Evolutionary conservation across 495 filamentous ascomycete genomes (phyloP), one percentile per base, ranked within the genome.

Genomic region (Neurospora tetraspora): DNA sequence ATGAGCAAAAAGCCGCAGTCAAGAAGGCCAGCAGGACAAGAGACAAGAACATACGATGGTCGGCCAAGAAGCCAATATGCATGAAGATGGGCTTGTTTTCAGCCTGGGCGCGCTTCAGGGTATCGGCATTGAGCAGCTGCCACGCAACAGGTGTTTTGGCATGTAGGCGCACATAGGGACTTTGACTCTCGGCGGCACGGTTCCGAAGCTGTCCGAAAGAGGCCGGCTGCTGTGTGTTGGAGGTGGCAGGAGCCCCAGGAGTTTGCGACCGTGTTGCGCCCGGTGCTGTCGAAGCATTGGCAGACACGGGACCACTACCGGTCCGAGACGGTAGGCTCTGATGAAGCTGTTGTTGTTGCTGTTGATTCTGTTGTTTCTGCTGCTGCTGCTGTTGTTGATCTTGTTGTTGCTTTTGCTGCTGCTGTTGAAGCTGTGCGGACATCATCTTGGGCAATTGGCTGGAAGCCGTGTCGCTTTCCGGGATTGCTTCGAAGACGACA

Each of bases 41-140:
- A 39, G 8, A 47, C 11, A 34, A 70, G 37, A 47, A 81, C 91
- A 76, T 82, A 96, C 94, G 96, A 81, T 99, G 96, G 83, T 96
- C 98, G 39, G 96, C 94, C 3, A 92, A 91, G 82, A 97, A 98
- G 34, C 96, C 96, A 78, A 98, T 97, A 79, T 94, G 97, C 71
- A 98, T 86, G 80, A 98, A 98, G 40, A 99, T 88, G 71, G 97
- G 86, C 73, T 91, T 91, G 79, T 98, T 96, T 76, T 92, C 85
- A 72, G 86, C 88, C 81, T 88, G 89, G 11, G 96, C 96, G 70
- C 94, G 86, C 70, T 83, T 85, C 71, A 98, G 86, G 38, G 94
- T 86, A 77, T 93, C 90, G 27, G 90, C 85, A 76, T 90, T 89
- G 89, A 97, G 94, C 68, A 92, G 85, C 83, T 98, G 96, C 96